Evolutionary conservation across 768 basidiomycete genomes (phyloP), one percentile per base, ranked within the genome.

Genomic region (Naganishia antarctica): DNA sequence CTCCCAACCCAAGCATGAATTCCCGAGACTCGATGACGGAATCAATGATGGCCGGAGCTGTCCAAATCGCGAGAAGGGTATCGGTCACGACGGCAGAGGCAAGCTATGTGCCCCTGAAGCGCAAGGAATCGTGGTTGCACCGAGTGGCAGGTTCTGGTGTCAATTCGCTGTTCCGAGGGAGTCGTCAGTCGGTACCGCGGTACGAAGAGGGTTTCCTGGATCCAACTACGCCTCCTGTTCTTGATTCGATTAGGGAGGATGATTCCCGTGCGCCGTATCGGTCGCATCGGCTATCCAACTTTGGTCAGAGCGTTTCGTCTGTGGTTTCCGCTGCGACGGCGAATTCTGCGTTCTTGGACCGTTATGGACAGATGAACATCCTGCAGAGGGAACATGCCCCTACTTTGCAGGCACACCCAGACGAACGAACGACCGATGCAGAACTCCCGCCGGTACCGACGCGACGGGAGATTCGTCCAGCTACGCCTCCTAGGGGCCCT

Each of bases 271-370:
- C 46, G 31, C 28, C 44, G 23, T 12, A 18, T 16, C 4, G 32
- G 1, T 37, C 6, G 8, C 31, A 49, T 44, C 43, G 18, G 32
- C 32, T 47, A 40, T 45, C 59, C 51, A 23, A 53, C 29, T 49
- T 46, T 57, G 61, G 40, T 28, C 44, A 25, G 43, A 68, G 69
- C 63, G 21, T 60, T 29, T 47, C 68, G 25, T 87, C 74, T 68
- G 80, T 82, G 77, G 84, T 73, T 81, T 88, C 70, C 65, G 84
- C 72, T 73, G 71, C 79, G 50, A 89, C 89, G 13, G 84, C 87
- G 8, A 83, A 89, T 72, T 85, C 88, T 31, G 86, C 83, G 57
- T 82, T 80, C 9, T 83, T 87, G 61, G 88, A 89, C 70, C 79
- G 81, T 62, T 86, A 82, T 1, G 84, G 81, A 28, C 81, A 78